Evolutionary conservation across 495 filamentous ascomycete species (phyloP).

Genomic region (Penicillium canariense): DNA sequence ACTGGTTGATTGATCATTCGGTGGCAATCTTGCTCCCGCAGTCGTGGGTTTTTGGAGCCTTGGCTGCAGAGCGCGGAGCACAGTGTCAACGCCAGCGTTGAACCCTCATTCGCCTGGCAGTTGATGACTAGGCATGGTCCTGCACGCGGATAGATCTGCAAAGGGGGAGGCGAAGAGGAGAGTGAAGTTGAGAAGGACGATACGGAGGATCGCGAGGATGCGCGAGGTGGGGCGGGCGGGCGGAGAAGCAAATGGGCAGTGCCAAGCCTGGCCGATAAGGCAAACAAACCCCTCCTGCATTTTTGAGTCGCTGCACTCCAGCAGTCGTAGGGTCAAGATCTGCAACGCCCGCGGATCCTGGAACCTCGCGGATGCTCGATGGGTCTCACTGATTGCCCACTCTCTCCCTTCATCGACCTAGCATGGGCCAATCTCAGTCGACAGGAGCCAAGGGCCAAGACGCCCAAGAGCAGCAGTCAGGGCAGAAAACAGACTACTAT

Average conservation of each 20-base stretch:
- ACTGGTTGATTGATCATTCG: background rate
- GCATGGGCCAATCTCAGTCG: constrained; percentile 84
- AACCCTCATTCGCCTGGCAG: background rate
- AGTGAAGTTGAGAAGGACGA: background rate
- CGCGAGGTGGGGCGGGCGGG: background rate
- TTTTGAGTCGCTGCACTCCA: background rate
- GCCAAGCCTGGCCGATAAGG: background rate
- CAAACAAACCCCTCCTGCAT: background rate
- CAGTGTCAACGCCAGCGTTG: constrained; percentile 15
- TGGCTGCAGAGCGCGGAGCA: background rate
- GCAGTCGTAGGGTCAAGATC: background rate
- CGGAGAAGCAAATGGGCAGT: background rate
- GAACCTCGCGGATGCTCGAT: background rate
- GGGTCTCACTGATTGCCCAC: background rate
- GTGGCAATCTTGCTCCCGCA: background rate
- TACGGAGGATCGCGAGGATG: background rate
- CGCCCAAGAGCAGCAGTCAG: constrained; percentile 18
- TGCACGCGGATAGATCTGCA: background rate
- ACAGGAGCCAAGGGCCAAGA: constrained; percentile 39
- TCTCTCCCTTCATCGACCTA: background rate
- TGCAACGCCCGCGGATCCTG: background rate
- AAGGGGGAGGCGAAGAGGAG: background rate
- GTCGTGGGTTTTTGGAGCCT: background rate
- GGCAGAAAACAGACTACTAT: constrained; percentile 82
- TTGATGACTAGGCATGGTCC: constrained; percentile 1